Evolutionary conservation across 768 basidiomycete species (phyloP).

Genomic region (Trametes cingulata): DNA sequence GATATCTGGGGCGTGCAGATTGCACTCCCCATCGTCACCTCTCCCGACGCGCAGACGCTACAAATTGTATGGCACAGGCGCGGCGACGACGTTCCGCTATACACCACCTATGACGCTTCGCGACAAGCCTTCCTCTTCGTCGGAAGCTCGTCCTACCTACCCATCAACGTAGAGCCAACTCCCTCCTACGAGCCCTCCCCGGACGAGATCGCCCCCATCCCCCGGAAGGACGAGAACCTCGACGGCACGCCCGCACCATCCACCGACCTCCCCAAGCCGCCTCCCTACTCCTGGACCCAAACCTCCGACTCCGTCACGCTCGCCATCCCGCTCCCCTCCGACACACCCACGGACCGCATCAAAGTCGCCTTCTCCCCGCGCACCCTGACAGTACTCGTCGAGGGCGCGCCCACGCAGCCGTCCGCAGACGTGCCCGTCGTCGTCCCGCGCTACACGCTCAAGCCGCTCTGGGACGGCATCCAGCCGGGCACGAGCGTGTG

Average conservation of each 20-base stretch:
- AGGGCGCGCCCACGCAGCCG: conserved; percentile 32
- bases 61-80: conserved; percentile 69
- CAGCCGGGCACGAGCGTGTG: conserved; percentile 81
- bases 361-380: conserved; percentile 64
- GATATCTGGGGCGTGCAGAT: conserved; percentile 67
- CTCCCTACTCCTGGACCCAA: conserved; percentile 94
- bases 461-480: conserved; percentile 79
- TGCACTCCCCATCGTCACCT: conserved; percentile 41
- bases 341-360: conserved; percentile 62
- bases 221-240: conserved; percentile 58
- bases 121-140: conserved; percentile 54
- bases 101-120: conserved; percentile 47
- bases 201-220: conserved; percentile 71
- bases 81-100: conserved; percentile 70
- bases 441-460: conserved; percentile 60
- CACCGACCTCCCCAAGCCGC: conserved; percentile 49
- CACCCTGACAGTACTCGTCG: conserved; percentile 65
- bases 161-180: conserved; percentile 35
- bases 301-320: conserved; percentile 80
- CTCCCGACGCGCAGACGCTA: conserved; percentile 39
- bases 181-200: conserved; percentile 55
- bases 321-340: conserved; percentile 79
- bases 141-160: conserved; percentile 57
- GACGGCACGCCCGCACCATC: conserved; percentile 34
- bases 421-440: conserved; percentile 27